Conservation (phyloP, 1,284 basidiomycete genomes). For the Cutaneotrichosporon arboriforme region DNA sequence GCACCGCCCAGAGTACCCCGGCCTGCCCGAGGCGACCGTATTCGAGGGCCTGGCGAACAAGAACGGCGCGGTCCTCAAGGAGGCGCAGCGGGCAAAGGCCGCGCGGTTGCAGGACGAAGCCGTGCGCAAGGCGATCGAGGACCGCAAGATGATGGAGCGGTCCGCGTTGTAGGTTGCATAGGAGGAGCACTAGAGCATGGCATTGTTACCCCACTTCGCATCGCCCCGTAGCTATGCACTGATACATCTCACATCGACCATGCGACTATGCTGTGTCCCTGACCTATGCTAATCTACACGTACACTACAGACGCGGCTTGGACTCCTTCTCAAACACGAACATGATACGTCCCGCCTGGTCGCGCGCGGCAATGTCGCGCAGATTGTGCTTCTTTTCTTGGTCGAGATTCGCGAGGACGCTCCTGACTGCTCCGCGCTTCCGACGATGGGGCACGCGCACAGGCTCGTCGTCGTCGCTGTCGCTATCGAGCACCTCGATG, state of each 20-base stretch:
- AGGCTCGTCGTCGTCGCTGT: conserved; percentile 5
- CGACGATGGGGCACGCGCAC: background rate
- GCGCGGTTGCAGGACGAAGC: background rate
- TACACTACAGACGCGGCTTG: conserved; percentile 19
- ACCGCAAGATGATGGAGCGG: conserved; percentile 2
- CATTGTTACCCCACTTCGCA: background rate
- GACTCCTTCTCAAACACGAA: conserved; percentile 46
- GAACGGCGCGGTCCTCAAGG: background rate
- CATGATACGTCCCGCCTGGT: conserved; percentile 37
- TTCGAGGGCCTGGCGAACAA: conserved; percentile 1
- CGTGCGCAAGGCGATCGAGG: background rate
- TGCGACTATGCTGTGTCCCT: background rate
- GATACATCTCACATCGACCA: background rate
- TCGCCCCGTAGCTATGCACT: too few relatives aligned
- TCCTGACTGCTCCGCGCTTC: background rate
- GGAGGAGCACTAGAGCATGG: background rate
- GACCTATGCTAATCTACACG: background rate
- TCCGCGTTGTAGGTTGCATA: conserved; percentile 3
- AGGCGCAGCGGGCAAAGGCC: conserved; percentile 4
- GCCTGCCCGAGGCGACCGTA: background rate
- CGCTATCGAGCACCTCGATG: background rate
- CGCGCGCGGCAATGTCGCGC: conserved; percentile 22
- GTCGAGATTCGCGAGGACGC: background rate
- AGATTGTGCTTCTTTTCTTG: conserved; percentile 32
- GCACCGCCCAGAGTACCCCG: conserved; percentile 7